Base-by-base conservation (phyloP, 148 eudicot genomes). In the Diospyros kaki region DNA sequence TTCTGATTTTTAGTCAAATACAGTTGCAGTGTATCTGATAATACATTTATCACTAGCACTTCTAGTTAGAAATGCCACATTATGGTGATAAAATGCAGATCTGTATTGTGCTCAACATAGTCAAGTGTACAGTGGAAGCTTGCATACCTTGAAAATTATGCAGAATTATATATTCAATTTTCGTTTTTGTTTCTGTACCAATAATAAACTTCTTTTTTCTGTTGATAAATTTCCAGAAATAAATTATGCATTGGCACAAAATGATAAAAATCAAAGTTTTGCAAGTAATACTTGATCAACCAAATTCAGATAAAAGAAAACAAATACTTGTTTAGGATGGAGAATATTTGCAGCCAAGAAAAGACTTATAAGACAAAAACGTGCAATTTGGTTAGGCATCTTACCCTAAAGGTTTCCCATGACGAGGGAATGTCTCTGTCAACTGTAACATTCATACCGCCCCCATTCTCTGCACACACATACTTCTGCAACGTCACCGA, bases 381-480 rank as follows among this genome's bases (percentile, higher is more conserved):
- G 15, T 60, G 58, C 39, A 53, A 58, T 45, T 72, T 43, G 15
- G 60, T 13, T 56, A 64, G 15, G 66, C 42, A 77, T 77, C 86
- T 58, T 73, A 92, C 97, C 87, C 83, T 80, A 64, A 92, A 90
- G 11, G 90, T 90, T 78, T 92, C 97, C 95, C 97, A 90, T 45
- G 84, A 76, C 75, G 86, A 83, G 68, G 97, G 81, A 55, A 66
- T 41, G 66, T 88, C 90, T 75, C 84, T 81, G 71, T 78, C 84
- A 13, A 88, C 86, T 12, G 87, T 69, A 64, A 90, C 87, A 67
- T 75, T 80, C 59, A 77, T 79, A 42, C 93, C 90, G 3, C 97
- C 93, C 38, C 97, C 97, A 74, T 92, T 87, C 45, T 86, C 88
- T 66, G 93, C 91, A 76, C 79, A 67, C 6, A 92, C 75, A 83